A percentile compares a stretch with the other conserved stretches of the same genome.
Evolutionary conservation across 768 basidiomycete genomes (phyloP).

Genomic region (Candolleomyces eurysporus): DNA sequence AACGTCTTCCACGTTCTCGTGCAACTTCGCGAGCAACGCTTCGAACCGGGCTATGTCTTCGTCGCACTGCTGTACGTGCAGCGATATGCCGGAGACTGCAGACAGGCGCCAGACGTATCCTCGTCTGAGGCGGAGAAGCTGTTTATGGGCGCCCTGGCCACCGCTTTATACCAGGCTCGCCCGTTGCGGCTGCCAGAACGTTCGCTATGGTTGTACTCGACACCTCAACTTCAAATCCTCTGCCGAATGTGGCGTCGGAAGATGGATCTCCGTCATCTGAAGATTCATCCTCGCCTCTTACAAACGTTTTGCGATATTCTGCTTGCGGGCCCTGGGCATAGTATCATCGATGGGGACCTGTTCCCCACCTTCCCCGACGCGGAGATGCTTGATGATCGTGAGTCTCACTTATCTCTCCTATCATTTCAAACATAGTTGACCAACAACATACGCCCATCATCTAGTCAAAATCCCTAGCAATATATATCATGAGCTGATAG

Average conservation of each 20-base stretch:
- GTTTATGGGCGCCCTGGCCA: neutral
- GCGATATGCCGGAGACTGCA: neutral
- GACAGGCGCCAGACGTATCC: neutral
- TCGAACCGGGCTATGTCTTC: neutral
- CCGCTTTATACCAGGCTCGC: neutral
- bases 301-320: neutral
- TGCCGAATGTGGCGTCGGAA: neutral
- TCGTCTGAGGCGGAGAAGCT: neutral
- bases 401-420: neutral
- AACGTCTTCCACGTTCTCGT: neutral
- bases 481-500: neutral
- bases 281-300: neutral
- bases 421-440: neutral
- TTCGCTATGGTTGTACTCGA: neutral
- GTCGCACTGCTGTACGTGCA: neutral
- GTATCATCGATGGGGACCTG: neutral
- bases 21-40: neutral
- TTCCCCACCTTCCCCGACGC: neutral
- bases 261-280: neutral
- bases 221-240: neutral
- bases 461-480: neutral
- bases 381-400: neutral
- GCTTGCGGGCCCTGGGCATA: neutral
- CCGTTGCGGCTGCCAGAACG: neutral
- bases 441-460: too few relatives aligned